Percentiles rank a stretch among this genome's conserved stretches.
phyloP scores from a whole-genome alignment of 1,139 yeast genomes.

The Blastobotrys aristatus region DNA sequence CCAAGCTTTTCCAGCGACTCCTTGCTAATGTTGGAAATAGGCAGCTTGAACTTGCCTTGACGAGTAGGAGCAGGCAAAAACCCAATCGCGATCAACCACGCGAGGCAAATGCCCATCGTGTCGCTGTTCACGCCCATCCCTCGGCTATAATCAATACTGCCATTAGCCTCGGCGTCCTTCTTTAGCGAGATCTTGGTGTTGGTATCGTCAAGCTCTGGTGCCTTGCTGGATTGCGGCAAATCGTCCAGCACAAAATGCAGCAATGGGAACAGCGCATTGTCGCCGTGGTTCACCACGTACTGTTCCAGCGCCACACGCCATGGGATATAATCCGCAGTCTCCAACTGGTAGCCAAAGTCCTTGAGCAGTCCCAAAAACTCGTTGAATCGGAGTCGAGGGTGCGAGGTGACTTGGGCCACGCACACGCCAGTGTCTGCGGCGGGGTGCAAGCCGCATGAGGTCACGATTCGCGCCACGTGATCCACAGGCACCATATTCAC shows the following conservation, averaged over 20 bases:
- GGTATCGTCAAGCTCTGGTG: constrained; percentile 88
- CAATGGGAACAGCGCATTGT: constrained; percentile 86
- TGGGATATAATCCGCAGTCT: constrained; percentile 57
- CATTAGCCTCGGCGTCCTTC: constrained; percentile 58
- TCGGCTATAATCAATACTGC: constrained; percentile 56
- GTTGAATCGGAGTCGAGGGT: constrained; percentile 80
- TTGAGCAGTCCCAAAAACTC: constrained; percentile 63
- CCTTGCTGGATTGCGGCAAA: constrained; percentile 83
- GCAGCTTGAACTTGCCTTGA: constrained; percentile 42
- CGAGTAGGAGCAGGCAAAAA: constrained; percentile 59
- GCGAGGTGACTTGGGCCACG: constrained; percentile 96
- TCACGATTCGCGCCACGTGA: constrained; percentile 90
- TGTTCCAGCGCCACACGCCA: constrained; percentile 79
- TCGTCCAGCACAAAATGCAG: constrained; percentile 91
- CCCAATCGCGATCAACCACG: constrained; percentile 74
- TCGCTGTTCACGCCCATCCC: constrained; percentile 69
- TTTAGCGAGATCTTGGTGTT: constrained; percentile 66
- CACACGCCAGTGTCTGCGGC: constrained; percentile 46
- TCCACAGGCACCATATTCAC: constrained; percentile 98
- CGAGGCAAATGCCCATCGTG: constrained; percentile 69
- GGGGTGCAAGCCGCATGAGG: constrained; percentile 77
- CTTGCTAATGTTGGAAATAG: constrained; percentile 50
- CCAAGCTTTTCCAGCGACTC: constrained; percentile 61
- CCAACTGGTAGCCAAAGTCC: constrained; percentile 66
- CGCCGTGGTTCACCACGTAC: constrained; percentile 66